Base-by-base conservation (phyloP, 352 stramenopile species). In the Globisporangium ultimum region DNA sequence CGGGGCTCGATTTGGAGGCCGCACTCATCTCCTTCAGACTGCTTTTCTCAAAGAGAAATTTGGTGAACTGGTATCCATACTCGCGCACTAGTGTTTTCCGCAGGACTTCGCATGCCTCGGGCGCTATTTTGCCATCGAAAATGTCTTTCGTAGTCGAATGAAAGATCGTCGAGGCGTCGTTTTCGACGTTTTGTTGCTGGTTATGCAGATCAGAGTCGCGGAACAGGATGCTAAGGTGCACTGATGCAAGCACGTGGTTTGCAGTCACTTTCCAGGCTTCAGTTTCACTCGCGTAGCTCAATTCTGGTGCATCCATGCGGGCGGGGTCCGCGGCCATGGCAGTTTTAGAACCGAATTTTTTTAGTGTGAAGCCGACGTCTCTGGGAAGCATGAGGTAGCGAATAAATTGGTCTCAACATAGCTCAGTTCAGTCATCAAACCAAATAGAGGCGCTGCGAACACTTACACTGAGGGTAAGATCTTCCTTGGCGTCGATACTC, bases 231-330 rank as follows among this genome's bases (percentile, higher is more conserved):
- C 14, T 22, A 12, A 40, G 48, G 11, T 72, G 72, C 5, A 72
- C 51, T 1, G 72, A 78, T 24, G 80, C 80, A 12, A 89, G 53
- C 8, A 61, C 69, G 48, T 82, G 70, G 55, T 85, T 75, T 9
- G 75, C 75, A 13, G 77, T 84, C 21, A 77, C 49, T 48, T 60
- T 61, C 80, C 80, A 89, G n/a, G 80, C 75, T 10, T 72, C 65
- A 32, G 24, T 32, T 32, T 32, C 24, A 32, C 24, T 32, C 24
- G 24, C 5, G 24, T 32, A 32, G n/a, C n/a, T n/a, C n/a, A n/a
- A n/a, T n/a, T n/a, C n/a, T n/a, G n/a, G n/a, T n/a, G n/a, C n/a
- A n/a, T n/a, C n/a, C n/a, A n/a, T n/a, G n/a, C n/a, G n/a, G n/a
- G n/a, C n/a, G n/a, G n/a, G n/a, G n/a, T n/a, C n/a, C n/a, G n/a